Conservation (phyloP, 2,329 filamentous ascomycete species). For the Trichoderma citrinoviride region DNA sequence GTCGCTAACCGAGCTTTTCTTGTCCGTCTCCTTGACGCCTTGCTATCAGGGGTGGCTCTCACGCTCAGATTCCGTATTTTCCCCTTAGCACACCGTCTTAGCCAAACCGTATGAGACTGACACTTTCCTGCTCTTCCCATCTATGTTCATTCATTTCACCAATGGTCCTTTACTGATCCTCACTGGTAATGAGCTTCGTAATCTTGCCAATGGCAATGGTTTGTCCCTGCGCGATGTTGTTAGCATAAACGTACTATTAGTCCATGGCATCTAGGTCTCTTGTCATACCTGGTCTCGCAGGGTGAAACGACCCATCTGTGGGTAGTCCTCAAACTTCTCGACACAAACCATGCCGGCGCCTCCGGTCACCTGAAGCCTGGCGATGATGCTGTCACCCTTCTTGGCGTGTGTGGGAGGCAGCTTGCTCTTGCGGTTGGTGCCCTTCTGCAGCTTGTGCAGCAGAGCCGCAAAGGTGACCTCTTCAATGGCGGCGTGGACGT, state of each 20-base stretch:
- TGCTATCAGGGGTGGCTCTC: not conserved
- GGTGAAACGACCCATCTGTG: conserved; percentile 88
- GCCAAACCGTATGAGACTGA: not conserved
- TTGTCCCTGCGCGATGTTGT: conserved; percentile 66
- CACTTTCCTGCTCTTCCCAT: not conserved
- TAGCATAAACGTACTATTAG: not conserved
- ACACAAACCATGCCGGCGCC: conserved; percentile 86
- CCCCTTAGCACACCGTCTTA: not conserved
- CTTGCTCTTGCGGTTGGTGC: conserved; percentile 91
- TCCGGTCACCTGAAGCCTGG: conserved; percentile 81
- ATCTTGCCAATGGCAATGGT: conserved; percentile 99
- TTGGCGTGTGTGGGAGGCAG: conserved; percentile 87
- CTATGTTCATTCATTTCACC: not conserved
- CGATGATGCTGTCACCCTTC: conserved; percentile 80
- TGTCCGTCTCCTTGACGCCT: not conserved
- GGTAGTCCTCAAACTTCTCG: conserved; percentile 93
- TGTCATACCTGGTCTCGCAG: conserved; percentile 73
- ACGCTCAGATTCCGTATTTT: not conserved
- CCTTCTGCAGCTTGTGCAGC: conserved; percentile 93
- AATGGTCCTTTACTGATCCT: not conserved
- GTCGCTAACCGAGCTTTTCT: not conserved
- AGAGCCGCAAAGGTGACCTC: conserved; percentile 89
- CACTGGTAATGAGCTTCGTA: conserved; percentile 68
- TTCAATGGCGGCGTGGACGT: conserved; percentile 96
- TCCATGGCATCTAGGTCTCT: not conserved